Evolutionary conservation across 495 filamentous ascomycete species (phyloP), one percentile per base, ranked within the genome.

Genomic region (Aspergillus sparsus): DNA sequence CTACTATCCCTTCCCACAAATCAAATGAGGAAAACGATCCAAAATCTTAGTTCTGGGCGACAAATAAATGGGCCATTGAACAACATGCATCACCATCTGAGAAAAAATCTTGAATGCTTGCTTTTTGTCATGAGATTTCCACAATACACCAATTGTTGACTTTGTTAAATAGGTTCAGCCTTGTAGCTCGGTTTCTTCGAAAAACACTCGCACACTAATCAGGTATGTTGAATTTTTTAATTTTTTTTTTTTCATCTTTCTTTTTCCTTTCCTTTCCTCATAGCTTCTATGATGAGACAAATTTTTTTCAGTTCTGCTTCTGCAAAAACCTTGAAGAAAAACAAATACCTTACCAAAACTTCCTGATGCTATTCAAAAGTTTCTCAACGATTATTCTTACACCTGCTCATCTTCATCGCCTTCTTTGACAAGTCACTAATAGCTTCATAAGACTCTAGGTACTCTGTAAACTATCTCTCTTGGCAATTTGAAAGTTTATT

Each of bases 21-120:
- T 76, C 70, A 57, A 62, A 85, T 85, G 87, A 90, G 77, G 88
- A 89, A 82, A 83, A 56, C 67, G 71, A 76, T 80, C 72, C 76
- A 74, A 78, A 82, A 74, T 79, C 75, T 78, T 78, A 80, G 82
- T 83, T 85, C 77, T 72, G 86, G 86, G 92, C 83, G 88, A 97
- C 83, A 75, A 79, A 73, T 59, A 65, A 84, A 85, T 93, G 93
- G 93, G 89, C 92, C 90, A 79, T 80, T 60, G 78, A 88, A 90
- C 94, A 88, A 95, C 93, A 98, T 98, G 93, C 93, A 98, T 87
- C 88, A 98, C 93, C 93, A 96, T 97, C 93, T 98, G 93, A 98
- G 64, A 62, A 57, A 50, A 64, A 56, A 61, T 61, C 54, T 66
- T 57, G 57, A 67, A 71, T 62, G 8, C 39, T 53, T 12, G 35